Evolutionary conservation across 495 filamentous ascomycete genomes (phyloP).

Genomic region (Xylona heveae): DNA sequence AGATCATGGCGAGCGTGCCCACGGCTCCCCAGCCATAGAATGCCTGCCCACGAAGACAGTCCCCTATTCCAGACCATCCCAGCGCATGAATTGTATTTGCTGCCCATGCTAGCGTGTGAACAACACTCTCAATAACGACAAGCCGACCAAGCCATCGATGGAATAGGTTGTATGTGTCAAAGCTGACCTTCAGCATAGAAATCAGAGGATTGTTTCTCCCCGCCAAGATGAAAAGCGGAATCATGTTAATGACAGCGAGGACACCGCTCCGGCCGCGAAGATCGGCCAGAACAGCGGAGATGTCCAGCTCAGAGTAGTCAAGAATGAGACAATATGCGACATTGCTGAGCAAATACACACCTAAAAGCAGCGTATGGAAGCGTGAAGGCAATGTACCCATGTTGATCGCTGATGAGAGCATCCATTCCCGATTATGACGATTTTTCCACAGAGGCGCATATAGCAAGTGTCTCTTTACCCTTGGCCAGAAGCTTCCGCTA

Average conservation of each 20-base stretch:
- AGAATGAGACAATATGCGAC: conserved; percentile 39
- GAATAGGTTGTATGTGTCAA: conserved; percentile 89
- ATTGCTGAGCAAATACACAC: conserved; percentile 41
- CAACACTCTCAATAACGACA: conserved; percentile 51
- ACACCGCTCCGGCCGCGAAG: conserved; percentile 58
- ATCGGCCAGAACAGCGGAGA: conserved; percentile 28
- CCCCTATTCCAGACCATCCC: conserved; percentile 1
- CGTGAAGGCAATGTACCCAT: conserved; percentile 73
- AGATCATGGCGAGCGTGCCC: conserved; percentile 30
- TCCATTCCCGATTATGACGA: conserved; percentile 74
- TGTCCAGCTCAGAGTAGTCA: conserved; percentile 27
- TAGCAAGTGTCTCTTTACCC: conserved; percentile 55
- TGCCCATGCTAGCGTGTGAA: conserved; percentile 52
- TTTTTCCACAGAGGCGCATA: conserved; percentile 66
- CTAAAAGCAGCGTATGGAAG: conserved; percentile 53
- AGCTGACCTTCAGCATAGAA: conserved; percentile 52
- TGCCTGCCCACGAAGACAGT: neutral
- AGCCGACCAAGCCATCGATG: conserved; percentile 92
- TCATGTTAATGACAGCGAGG: conserved; percentile 58
- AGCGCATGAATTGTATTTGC: neutral
- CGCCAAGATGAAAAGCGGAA: conserved; percentile 46
- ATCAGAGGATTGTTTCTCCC: conserved; percentile 54
- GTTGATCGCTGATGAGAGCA: conserved; percentile 54
- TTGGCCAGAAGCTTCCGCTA: conserved; percentile 5
- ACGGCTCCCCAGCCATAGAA: conserved; percentile 18